A percentile compares a stretch with the other conserved stretches of the same genome.
These are phyloP conservation scores for Curvularia sp. DNA, from an alignment of 2,329 filamentous ascomycete genomes.

Conservation along the genomic window DNA sequence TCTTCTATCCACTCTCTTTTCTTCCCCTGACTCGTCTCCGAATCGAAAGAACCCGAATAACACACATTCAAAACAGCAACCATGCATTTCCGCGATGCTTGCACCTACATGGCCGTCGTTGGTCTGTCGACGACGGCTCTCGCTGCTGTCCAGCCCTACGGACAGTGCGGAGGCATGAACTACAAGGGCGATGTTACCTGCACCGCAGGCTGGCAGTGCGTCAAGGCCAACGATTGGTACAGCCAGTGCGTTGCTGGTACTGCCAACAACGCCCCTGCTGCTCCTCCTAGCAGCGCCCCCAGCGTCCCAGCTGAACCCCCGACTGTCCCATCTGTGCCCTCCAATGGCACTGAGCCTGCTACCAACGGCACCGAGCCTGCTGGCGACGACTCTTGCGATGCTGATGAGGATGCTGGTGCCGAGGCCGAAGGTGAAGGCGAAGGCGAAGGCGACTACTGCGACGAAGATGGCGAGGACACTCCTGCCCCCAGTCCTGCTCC, in stretches of 20 bases:
- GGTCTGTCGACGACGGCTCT: slow-evolving; percentile 38
- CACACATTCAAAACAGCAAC: slow-evolving; percentile 1
- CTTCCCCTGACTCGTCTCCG: not conserved
- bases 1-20: slow-evolving; percentile 4
- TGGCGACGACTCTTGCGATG: slow-evolving; percentile 3
- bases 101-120: slow-evolving; percentile 39
- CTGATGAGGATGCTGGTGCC: not conserved
- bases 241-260: slow-evolving; percentile 50
- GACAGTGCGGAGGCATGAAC: slow-evolving; percentile 56
- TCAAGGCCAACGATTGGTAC: slow-evolving; percentile 55
- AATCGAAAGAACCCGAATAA: not conserved
- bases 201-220: slow-evolving; percentile 50
- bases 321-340: slow-evolving; percentile 7
- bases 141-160: slow-evolving; percentile 45
- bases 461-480: slow-evolving; percentile 1
- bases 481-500: not conserved
- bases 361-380: slow-evolving; percentile 11
- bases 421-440: not conserved
- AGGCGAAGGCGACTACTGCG: not conserved
- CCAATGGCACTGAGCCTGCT: slow-evolving; percentile 5
- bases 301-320: slow-evolving; percentile 4
- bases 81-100: slow-evolving; percentile 33
- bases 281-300: slow-evolving; percentile 9
- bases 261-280: slow-evolving; percentile 8
- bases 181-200: slow-evolving; percentile 52